Base-by-base conservation (phyloP, 2,329 filamentous ascomycete species). In the Botrytis fragariae region DNA sequence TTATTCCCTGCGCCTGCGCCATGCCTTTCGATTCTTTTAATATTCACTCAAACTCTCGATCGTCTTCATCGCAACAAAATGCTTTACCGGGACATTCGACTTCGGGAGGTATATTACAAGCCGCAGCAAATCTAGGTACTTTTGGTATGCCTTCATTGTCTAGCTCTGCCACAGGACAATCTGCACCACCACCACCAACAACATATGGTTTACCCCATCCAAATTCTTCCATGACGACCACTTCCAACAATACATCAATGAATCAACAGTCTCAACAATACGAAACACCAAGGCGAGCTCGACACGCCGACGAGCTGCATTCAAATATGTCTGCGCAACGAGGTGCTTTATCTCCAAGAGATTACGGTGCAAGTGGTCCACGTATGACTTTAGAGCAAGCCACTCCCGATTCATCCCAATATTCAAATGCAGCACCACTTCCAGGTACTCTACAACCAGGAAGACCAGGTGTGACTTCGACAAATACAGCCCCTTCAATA, bases 371-470 rank as follows among this genome's bases (percentile, higher is more conserved):
- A 64, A 83, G 81, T 70, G 83, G 84, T 74, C 83, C 85, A 72
- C 87, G 87, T 68, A 88, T 91, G 79, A 89, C 85, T 78, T 83
- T 91, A 67, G 89, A 91, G 76, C 87, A 89, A 77, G 84, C 86
- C n/a, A 85, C 84, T 32, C 83, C 86, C 37, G 83, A 85, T 72
- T 79, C 81, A 72, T 78, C 81, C 44, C 86, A 87, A 74, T 88
- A 86, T 79, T 81, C 83, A 71, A 79, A 78, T 73, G 81, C 82
- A 69, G 83, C 81, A 73, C 81, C 83, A 73, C 82, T 92, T 7
- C 90, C 90, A 29, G 89, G 89, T 74, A 86, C 88, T 69, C 83
- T 92, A 60, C 90, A 91, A 79, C 85, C 87, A 42, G 87, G 86
- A 54, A 85, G 89, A 75, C 88, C 88, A 61, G 83, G 81, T 45